These are phyloP conservation scores for Aristolochia californica DNA, from an alignment of 164 flowering plant species.

Conservation along the genomic window DNA sequence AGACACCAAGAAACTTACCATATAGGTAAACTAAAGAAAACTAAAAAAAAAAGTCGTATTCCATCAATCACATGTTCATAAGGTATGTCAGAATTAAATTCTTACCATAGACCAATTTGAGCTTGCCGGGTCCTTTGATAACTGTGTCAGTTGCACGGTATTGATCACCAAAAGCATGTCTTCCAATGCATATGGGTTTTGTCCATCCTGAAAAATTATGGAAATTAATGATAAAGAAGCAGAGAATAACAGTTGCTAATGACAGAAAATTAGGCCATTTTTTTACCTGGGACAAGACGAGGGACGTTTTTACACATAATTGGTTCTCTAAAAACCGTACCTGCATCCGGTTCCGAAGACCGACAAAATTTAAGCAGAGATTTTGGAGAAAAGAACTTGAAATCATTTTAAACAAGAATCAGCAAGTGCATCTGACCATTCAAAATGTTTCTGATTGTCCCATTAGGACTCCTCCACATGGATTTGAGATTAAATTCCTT, in stretches of 20 bases:
- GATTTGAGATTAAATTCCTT: slow-evolving; percentile 69
- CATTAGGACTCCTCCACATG: slow-evolving; percentile 99
- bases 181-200: slow-evolving; percentile 95
- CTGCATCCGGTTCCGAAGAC: slow-evolving; percentile 27
- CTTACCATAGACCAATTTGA: slow-evolving; percentile 84
- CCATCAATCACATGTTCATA: neutral
- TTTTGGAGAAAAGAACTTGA: neutral
- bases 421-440: slow-evolving; percentile 41
- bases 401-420: neutral
- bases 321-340: slow-evolving; percentile 98
- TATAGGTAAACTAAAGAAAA: neutral
- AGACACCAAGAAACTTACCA: neutral
- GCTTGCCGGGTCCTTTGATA: slow-evolving; percentile 80
- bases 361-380: neutral
- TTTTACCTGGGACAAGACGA: slow-evolving; percentile 78
- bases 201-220: slow-evolving; percentile 64
- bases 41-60: neutral
- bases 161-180: slow-evolving; percentile 99
- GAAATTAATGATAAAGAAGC: neutral
- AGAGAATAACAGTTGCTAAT: neutral
- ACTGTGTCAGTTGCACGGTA: slow-evolving; percentile 91
- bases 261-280: neutral
- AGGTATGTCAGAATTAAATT: neutral
- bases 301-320: slow-evolving; percentile 90
- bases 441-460: slow-evolving; percentile 90